Base-by-base conservation (phyloP, 768 basidiomycete species). In the Cyclocybe aegerita region DNA sequence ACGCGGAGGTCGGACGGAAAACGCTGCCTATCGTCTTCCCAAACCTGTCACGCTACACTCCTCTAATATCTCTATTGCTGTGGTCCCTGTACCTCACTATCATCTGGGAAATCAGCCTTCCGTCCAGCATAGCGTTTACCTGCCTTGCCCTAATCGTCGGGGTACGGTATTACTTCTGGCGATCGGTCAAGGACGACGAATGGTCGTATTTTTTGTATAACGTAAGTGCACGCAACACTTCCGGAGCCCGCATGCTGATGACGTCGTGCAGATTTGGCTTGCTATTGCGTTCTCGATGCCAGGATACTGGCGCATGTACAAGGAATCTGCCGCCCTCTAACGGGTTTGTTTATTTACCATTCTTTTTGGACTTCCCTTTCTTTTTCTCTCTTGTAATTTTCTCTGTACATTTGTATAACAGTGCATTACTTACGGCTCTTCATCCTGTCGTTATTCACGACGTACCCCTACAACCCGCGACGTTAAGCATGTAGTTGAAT, bases 21-120 rank as follows among this genome's bases (percentile, higher is more conserved):
- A 80, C 78, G 0, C 56, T 80, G 10, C 78, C 78, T 4, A 73
- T 80, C 49, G 65, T 69, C 17, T 69, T 71, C 51, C 78, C 78
- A 2, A 48, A 46, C 6, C 41, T 65, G 5, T 60, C 67, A 11
- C 63, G 70, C 4, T 54, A 53, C 15, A 66, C 63, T 4, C 66
- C 69, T 31, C 56, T 70, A 9, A 23, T 71, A 8, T 63, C 61
- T 5, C 60, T 78, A 2, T 61, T 70, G 0, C 35, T 64, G 0
- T 78, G 77, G 77, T 72, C 76, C 0, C 53, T 46, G 17, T 61
- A 12, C 56, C 39, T 77, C 2, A 64, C 63, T 37, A 36, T 48
- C 23, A 51, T 69, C 29, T 78, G 76, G 76, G 54, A 67, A 30
- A 44, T 74, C 8, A 67, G 68, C 12, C 36, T 52, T 43, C 45